Evolutionary conservation across 352 stramenopile genomes (phyloP).

Genomic region (Saprolegnia diclina): DNA sequence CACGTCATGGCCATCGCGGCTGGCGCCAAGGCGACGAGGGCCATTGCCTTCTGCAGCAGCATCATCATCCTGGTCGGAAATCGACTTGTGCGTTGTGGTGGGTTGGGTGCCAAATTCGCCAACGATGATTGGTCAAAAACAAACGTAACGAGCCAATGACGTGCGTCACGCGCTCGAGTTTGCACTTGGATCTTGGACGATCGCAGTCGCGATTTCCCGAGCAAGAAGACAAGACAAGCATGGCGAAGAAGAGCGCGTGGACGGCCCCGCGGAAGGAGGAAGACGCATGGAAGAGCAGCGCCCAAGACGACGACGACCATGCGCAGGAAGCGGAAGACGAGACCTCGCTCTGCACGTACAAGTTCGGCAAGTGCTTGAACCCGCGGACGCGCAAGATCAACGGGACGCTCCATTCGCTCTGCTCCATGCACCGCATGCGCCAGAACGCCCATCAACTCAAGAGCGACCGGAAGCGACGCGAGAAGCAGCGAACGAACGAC

Average conservation of each 20-base stretch:
- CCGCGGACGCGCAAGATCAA: constrained; percentile 26
- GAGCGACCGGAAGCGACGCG: constrained; percentile 24
- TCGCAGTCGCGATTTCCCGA: not conserved
- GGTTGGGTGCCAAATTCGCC: not conserved
- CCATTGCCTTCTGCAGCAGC: not conserved
- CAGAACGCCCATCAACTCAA: constrained; percentile 27
- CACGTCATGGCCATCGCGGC: not conserved
- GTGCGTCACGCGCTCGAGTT: not conserved
- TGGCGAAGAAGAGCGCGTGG: not conserved
- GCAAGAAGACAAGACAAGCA: not conserved
- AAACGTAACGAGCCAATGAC: not conserved
- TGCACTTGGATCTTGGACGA: not conserved
- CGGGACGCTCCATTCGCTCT: constrained; percentile 21
- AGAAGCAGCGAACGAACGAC: not conserved
- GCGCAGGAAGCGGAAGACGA: not conserved
- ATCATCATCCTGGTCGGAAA: not conserved
- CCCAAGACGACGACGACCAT: not conserved
- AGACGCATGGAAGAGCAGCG: not conserved
- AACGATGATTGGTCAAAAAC: not conserved
- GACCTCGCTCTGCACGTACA: constrained; percentile 13
- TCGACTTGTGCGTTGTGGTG: not conserved
- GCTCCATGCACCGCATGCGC: constrained; percentile 20
- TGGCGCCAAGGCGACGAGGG: not conserved
- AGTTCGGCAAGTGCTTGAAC: constrained; percentile 27
- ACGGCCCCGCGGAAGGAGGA: not conserved